These are phyloP conservation scores for Digitaria exilis DNA, from an alignment of 202 grass and related monocot species.

Conservation along the genomic window DNA sequence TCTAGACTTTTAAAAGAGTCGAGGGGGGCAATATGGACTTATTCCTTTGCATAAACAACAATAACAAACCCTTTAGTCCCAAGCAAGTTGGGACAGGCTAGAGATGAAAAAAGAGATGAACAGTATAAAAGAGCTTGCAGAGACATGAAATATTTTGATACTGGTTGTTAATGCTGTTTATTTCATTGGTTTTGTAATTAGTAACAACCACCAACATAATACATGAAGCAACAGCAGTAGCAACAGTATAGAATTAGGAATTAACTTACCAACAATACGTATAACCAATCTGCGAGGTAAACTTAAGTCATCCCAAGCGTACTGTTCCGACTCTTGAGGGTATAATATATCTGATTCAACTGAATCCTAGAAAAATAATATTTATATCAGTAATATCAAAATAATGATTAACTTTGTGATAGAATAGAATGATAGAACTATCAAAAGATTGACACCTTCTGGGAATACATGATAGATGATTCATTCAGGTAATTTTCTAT, in stretches of 20 bases:
- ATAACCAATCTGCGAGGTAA: constrained; percentile 79
- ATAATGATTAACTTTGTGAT: neutral
- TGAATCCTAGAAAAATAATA: constrained; percentile 66
- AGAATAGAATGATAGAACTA: constrained; percentile 33
- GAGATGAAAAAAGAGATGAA: neutral
- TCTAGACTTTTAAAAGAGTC: too few species aligned
- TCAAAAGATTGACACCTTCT: constrained; percentile 61
- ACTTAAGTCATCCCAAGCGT: constrained; percentile 83
- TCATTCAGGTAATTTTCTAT: constrained; percentile 76
- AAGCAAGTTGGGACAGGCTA: neutral
- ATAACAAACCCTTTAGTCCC: neutral
- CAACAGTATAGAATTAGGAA: constrained; percentile 42
- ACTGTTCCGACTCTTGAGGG: constrained; percentile 67
- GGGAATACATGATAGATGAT: constrained; percentile 76
- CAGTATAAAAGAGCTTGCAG: neutral
- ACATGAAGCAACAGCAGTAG: constrained; percentile 35
- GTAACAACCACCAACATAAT: constrained; percentile 25
- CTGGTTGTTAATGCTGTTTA: neutral
- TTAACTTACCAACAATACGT: constrained; percentile 64
- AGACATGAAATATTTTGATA: constrained; percentile 25
- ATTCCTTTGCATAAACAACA: neutral
- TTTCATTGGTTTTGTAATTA: constrained; percentile 26
- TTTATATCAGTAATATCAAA: constrained; percentile 25
- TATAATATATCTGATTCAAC: constrained; percentile 64
- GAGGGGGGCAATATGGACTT: too few species aligned